Evolutionary conservation across 2,329 filamentous ascomycete species (phyloP).

Genomic region (Xylaria sp.): DNA sequence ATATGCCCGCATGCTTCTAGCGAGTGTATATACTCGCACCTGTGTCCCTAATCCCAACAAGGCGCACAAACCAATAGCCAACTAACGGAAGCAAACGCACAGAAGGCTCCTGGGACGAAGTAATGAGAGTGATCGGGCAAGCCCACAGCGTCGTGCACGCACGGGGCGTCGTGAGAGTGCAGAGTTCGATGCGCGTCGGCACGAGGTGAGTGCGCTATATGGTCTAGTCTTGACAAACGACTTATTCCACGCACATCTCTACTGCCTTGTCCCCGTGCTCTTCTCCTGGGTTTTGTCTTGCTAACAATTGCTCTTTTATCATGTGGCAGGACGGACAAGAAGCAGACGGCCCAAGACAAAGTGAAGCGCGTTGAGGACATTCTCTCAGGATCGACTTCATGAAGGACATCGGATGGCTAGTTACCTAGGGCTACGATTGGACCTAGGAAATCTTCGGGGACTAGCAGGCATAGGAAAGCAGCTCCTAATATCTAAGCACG

Average conservation of each 20-base stretch:
- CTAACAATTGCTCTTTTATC: background rate
- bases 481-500: too few species aligned
- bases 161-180: constrained; percentile 79
- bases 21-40: too few species aligned
- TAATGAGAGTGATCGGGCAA: constrained; percentile 85
- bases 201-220: constrained; percentile 61
- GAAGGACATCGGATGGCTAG: too few species aligned
- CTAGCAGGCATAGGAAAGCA: too few species aligned
- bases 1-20: too few species aligned
- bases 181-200: constrained; percentile 86
- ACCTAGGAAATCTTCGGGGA: too few species aligned
- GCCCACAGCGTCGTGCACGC: constrained; percentile 79
- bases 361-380: constrained; percentile 65
- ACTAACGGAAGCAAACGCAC: constrained; percentile 7
- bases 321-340: constrained; percentile 75
- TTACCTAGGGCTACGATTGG: too few species aligned
- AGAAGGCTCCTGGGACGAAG: constrained; percentile 92
- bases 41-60: too few species aligned
- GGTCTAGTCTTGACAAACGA: background rate
- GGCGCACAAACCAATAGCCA: too few species aligned
- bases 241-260: background rate
- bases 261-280: background rate
- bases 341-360: constrained; percentile 81
- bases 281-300: background rate
- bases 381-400: constrained; percentile 43